Evolutionary conservation across 768 basidiomycete genomes (phyloP).

Genomic region (Tubosaeta sp.): DNA sequence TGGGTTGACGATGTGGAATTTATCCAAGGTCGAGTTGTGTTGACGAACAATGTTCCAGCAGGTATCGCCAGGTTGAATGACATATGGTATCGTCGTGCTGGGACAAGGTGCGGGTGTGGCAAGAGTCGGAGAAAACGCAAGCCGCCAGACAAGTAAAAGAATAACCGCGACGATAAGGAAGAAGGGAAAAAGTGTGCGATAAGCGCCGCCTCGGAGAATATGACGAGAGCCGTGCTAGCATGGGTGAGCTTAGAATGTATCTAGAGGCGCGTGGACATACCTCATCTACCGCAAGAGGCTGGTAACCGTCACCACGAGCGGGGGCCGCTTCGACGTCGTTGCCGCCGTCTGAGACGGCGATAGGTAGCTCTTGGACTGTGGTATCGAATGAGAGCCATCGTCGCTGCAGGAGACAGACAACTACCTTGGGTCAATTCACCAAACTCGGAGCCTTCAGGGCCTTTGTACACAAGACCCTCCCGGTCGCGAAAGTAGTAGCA

Average conservation of each 20-base stretch:
- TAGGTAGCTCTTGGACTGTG: constrained; percentile 30
- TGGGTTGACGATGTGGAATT: constrained; percentile 48
- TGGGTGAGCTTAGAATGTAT: constrained; percentile 1
- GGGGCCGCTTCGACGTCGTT: constrained; percentile 56
- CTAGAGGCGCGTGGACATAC: constrained; percentile 28
- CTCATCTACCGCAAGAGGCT: constrained; percentile 47
- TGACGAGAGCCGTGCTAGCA: constrained; percentile 30
- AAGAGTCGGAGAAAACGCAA: constrained; percentile 39
- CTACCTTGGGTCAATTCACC: constrained; percentile 46
- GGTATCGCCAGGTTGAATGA: constrained; percentile 54
- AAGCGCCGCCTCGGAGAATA: constrained; percentile 39
- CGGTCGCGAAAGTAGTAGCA: constrained; percentile 60
- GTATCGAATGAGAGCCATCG: neutral
- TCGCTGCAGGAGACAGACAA: neutral
- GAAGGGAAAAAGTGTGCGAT: constrained; percentile 65
- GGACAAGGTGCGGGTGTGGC: constrained; percentile 25
- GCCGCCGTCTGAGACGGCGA: constrained; percentile 27
- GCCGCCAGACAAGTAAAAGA: constrained; percentile 61
- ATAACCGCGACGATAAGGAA: constrained; percentile 64
- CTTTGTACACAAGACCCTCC: constrained; percentile 53
- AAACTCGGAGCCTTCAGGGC: constrained; percentile 57
- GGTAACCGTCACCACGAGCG: constrained; percentile 52
- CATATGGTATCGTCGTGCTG: constrained; percentile 39
- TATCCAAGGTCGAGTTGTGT: constrained; percentile 47
- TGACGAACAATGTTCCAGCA: constrained; percentile 60